Base-by-base conservation (phyloP, 1,139 yeast genomes). In the Torulaspora pretoriensis region DNA sequence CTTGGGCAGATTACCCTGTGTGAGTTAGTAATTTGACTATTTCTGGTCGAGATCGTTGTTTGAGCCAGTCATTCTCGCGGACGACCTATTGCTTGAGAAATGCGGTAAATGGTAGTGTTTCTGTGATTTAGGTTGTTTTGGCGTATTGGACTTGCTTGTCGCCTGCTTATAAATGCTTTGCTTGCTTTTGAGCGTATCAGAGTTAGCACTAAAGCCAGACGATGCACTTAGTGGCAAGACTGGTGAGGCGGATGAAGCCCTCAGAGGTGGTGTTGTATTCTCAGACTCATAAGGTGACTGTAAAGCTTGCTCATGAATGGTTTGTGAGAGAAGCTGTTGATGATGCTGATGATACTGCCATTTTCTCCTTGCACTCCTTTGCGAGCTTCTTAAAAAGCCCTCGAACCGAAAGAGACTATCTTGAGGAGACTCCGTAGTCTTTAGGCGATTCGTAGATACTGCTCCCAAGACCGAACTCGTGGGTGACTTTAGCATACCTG, bases 371-470 rank as follows among this genome's bases (percentile, higher is more conserved):
- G 60, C 60, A 23, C 47, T 48, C 41, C 63, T 60, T 40, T 61
- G 60, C 2, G 67, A 56, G 16, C 65, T 64, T 4, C 69, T 56
- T 30, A 68, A 51, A 5, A 68, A 49, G 4, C 67, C 64, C 42
- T 68, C 72, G 46, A 68, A 68, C 41, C 71, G 52, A 55, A 68
- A 68, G 16, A 63, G 53, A 26, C 68, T 66, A 17, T 68, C 71
- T 33, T 54, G 51, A 22, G 61, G 61, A 6, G 59, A 51, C 4
- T 50, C 53, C 22, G 56, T 52, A 5, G 54, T 48, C 12, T 51
- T 41, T 2, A 43, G 16, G 26, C 47, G 42, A 27, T 44, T 33
- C 6, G 52, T 41, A n/a, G 51, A 43, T 26, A 46, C 45, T 12
- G 47, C 33, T 7, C 45, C 51, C 4, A 35, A 32, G 34, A 49